Evolutionary conservation across 805 yeast species (phyloP), one percentile per base, ranked within the genome.

Genomic region (Metschnikowia similis): DNA sequence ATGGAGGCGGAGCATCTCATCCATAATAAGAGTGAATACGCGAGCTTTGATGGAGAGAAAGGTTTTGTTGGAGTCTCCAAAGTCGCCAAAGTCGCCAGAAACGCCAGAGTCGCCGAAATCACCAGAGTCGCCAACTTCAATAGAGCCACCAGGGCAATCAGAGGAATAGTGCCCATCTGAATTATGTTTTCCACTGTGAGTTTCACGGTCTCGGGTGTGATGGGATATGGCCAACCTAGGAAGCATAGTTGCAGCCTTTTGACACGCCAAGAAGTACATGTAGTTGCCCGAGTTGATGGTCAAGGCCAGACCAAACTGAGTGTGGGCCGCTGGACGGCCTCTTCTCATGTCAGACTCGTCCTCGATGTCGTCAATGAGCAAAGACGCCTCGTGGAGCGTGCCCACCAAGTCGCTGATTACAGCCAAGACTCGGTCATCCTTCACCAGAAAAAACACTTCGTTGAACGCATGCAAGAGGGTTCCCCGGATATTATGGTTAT

Each of bases 201-300:
- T 21, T 21, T 21, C 21, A 21, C 21, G 4, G 4, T 21, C 21
- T 21, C 21, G 21, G 21, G 21, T 21, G 21, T 31, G 34, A 13
- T 11, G 34, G 6, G n/a, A 9, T 31, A 11, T 10, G 34, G 16
- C 26, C 21, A 29, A 16, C 3, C 10, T 44, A n/a, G 40, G 35
- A 26, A 31, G 32, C 21, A 13, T 29, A n/a, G 3, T 26, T 3
- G 35, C 28, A 52, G 83, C 71, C 50, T 75, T 68, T 50, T 78
- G 75, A 66, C 88, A 74, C 1, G 95, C 87, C 36, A 75, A 69
- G 60, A 91, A 88, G 65, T 89, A 86, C 82, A 87, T 85, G 63
- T 85, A 82, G 65, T 87, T 88, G 2, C 95, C 87, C 47, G 90
- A 77, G 61, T 91, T 91, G 48, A 92, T 81, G 3, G 96, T 87